Conservation (phyloP, 208 protist genomes). For the Wallacemonas sp. region DNA sequence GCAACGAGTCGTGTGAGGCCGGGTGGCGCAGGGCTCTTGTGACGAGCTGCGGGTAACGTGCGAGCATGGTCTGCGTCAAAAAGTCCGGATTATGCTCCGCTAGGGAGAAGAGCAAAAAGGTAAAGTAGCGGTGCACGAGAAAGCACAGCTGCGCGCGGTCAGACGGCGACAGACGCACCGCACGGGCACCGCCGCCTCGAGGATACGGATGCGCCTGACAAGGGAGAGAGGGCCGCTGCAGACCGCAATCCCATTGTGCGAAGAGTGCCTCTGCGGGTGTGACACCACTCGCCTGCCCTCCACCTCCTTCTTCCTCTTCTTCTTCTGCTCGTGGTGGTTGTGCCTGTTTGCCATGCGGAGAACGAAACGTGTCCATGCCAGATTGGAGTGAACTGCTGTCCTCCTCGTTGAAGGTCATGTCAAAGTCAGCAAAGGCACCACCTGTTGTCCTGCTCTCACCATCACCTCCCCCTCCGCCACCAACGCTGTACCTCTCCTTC, state of each 20-base stretch:
- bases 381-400: background rate
- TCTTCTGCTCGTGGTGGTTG: no score
- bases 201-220: no score
- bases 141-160: background rate
- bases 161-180: background rate
- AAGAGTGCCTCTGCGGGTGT: no score
- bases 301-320: no score
- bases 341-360: no score
- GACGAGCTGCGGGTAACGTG: conserved; percentile 26
- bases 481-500: background rate
- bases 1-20: conserved; percentile 45
- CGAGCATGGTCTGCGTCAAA: conserved; percentile 26
- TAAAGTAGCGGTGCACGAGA: conserved; percentile 19
- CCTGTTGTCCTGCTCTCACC: background rate
- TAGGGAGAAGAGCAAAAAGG: conserved; percentile 40
- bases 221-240: no score
- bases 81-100: conserved; percentile 49
- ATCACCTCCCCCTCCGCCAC: background rate
- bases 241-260: no score
- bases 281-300: no score
- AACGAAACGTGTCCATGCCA: background rate
- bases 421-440: background rate
- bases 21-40: conserved; percentile 23
- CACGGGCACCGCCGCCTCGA: background rate
- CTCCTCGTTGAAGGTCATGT: background rate